phyloP scores from a whole-genome alignment of 2,329 filamentous ascomycete species.

The Chaetomium sp. region DNA sequence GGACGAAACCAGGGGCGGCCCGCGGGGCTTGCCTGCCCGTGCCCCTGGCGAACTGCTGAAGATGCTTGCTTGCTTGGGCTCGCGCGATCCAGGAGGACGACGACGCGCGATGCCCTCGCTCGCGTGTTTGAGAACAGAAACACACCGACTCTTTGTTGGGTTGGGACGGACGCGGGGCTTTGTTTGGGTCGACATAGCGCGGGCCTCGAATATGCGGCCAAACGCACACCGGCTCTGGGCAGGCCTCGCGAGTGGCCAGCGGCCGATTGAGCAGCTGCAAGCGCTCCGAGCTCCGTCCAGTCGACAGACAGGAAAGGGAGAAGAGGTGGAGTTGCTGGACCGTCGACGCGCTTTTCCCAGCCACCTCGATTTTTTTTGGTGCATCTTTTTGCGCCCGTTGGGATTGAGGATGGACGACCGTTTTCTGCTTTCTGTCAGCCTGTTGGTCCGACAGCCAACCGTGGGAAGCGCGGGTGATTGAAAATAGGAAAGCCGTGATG shows the following conservation, averaged over 20 bases:
- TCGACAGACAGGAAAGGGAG: constrained; percentile 1
- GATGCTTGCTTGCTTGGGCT: no score
- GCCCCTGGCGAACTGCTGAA: no score
- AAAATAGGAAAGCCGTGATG: constrained; percentile 9
- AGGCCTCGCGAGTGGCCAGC: constrained; percentile 21
- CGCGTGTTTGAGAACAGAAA: constrained; percentile 24
- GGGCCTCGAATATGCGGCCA: constrained; percentile 27
- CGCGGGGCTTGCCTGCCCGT: no score
- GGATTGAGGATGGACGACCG: constrained; percentile 2
- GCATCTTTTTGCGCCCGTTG: not conserved
- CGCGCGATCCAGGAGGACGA: no score
- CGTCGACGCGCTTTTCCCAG: constrained; percentile 21
- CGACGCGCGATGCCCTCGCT: not conserved
- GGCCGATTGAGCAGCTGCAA: constrained; percentile 16
- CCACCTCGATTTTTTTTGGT: constrained; percentile 22
- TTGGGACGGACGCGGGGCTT: constrained; percentile 19
- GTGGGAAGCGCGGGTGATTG: not conserved
- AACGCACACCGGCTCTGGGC: constrained; percentile 21
- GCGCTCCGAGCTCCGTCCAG: constrained; percentile 16
- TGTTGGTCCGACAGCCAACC: not conserved
- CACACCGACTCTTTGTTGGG: constrained; percentile 25
- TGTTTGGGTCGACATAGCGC: constrained; percentile 24
- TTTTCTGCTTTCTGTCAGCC: constrained; percentile 1
- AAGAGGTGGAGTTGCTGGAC: constrained; percentile 13
- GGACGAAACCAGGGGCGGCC: not conserved